Conservation (phyloP, 495 filamentous ascomycete species). For the Thermochaetoides thermophila region DNA sequence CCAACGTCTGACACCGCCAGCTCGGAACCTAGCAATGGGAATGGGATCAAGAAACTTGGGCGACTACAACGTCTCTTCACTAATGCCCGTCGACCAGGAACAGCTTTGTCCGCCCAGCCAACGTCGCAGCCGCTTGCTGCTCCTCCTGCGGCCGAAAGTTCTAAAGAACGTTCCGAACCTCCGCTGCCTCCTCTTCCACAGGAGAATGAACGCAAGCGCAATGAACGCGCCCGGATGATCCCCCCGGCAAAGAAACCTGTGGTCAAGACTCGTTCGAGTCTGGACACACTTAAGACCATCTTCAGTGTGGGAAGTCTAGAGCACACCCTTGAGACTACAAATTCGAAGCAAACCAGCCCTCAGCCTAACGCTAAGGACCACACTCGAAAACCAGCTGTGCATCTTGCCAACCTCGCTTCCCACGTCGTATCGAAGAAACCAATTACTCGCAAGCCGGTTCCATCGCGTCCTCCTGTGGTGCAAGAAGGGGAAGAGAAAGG, state of each 20-base stretch:
- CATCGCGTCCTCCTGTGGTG: slow-evolving; percentile 8
- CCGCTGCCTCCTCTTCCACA: slow-evolving; percentile 21
- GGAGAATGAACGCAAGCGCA: slow-evolving; percentile 21
- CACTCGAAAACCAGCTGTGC: background rate
- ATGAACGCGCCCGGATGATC: slow-evolving; percentile 16
- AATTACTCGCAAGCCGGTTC: slow-evolving; percentile 21
- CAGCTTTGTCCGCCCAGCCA: too few species aligned
- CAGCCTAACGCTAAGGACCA: slow-evolving; percentile 5
- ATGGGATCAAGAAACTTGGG: slow-evolving; percentile 20
- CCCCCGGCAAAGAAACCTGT: slow-evolving; percentile 19
- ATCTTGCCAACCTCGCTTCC: slow-evolving; percentile 14
- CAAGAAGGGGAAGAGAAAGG: slow-evolving; percentile 1
- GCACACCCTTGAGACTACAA: slow-evolving; percentile 14
- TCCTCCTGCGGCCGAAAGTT: too few species aligned
- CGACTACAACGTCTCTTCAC: slow-evolving; percentile 28
- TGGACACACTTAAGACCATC: slow-evolving; percentile 28
- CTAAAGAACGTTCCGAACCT: too few species aligned
- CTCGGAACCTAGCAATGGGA: slow-evolving; percentile 21
- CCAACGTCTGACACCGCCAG: slow-evolving; percentile 14
- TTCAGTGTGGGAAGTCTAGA: slow-evolving; percentile 26
- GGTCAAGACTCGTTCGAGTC: slow-evolving; percentile 19
- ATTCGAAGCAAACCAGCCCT: slow-evolving; percentile 2
- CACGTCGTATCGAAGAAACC: slow-evolving; percentile 20
- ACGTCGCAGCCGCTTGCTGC: too few species aligned
- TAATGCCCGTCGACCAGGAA: slow-evolving; percentile 15